Percentiles rank a stretch among this genome's conserved stretches.
These are phyloP conservation scores for Sporothrix variecibatus DNA, from an alignment of 2,329 filamentous ascomycete genomes.

Conservation along the genomic window DNA sequence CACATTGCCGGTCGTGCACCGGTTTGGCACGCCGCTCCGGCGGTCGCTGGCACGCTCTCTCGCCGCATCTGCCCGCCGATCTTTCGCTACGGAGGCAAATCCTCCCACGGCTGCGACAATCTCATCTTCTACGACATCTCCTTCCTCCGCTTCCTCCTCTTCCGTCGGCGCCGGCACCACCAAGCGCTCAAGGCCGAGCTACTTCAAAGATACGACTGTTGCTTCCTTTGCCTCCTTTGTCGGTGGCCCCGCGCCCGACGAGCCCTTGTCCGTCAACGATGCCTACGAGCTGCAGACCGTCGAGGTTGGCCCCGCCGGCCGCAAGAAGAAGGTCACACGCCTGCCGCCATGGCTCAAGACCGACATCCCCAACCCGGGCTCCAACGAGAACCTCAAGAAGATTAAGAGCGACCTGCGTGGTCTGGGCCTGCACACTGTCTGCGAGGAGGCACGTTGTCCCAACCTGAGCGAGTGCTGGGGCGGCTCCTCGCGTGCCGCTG, in stretches of 20 bases:
- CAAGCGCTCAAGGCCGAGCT: constrained; percentile 46
- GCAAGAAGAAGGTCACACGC: constrained; percentile 67
- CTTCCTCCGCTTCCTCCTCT: constrained; percentile 23
- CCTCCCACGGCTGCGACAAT: constrained; percentile 29
- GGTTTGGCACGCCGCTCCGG: constrained; percentile 28
- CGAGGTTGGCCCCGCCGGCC: constrained; percentile 64
- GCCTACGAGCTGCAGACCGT: constrained; percentile 64
- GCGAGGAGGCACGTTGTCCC: constrained; percentile 94
- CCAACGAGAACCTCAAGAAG: constrained; percentile 81
- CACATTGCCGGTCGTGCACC: constrained; percentile 22
- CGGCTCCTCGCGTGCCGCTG: constrained; percentile 80
- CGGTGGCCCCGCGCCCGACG: constrained; percentile 40
- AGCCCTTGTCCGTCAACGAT: constrained; percentile 53
- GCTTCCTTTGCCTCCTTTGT: constrained; percentile 63
- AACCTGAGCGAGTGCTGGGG: constrained; percentile 99
- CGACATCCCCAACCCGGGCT: constrained; percentile 71
- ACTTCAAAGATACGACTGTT: constrained; percentile 62
- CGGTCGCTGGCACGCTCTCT: constrained; percentile 24
- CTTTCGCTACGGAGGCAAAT: constrained; percentile 50
- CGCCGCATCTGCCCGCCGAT: constrained; percentile 37
- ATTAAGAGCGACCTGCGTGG: constrained; percentile 93
- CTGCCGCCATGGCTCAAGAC: constrained; percentile 96
- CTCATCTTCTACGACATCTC: constrained; percentile 30
- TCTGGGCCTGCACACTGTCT: constrained; percentile 89
- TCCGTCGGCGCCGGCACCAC: constrained; percentile 27